Conservation (phyloP, 495 filamentous ascomycete genomes). For the Astrothelium macrocarpum region DNA sequence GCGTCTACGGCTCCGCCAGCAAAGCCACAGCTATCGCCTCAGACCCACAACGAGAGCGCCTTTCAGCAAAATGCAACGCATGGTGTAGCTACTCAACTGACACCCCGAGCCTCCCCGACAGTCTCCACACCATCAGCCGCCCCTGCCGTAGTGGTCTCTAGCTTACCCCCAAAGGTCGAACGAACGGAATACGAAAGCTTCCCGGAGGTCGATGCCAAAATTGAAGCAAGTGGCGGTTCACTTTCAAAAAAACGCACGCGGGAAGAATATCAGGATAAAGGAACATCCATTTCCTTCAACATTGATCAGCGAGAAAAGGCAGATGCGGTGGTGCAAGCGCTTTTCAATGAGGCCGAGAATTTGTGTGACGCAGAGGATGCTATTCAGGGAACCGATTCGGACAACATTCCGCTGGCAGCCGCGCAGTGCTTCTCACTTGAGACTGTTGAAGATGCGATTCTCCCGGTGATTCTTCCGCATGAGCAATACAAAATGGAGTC, state of each 20-base stretch:
- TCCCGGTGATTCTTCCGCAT: slow-evolving; percentile 51
- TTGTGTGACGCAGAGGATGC: slow-evolving; percentile 74
- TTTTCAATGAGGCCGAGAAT: slow-evolving; percentile 58
- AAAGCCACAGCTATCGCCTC: background rate
- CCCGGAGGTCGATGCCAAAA: slow-evolving; percentile 6
- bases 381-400: slow-evolving; percentile 41
- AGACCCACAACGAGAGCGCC: background rate
- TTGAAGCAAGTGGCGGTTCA: background rate
- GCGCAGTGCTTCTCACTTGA: slow-evolving; percentile 38
- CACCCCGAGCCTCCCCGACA: slow-evolving; percentile 8
- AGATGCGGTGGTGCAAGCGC: slow-evolving; percentile 55
- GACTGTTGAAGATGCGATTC: slow-evolving; percentile 40
- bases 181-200: slow-evolving; percentile 15
- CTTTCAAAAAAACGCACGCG: slow-evolving; percentile 27
- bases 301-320: slow-evolving; percentile 70
- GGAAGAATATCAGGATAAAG: slow-evolving; percentile 27
- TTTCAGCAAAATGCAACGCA: background rate
- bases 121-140: background rate
- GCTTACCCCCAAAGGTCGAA: background rate
- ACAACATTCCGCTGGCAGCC: slow-evolving; percentile 30
- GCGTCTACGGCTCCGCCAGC: background rate
- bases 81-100: background rate
- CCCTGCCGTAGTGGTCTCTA: slow-evolving; percentile 6
- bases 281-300: slow-evolving; percentile 19
- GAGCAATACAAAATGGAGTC: slow-evolving; percentile 61